Evolutionary conservation across 805 yeast genomes (phyloP).

Genomic region (Zygotorulaspora florentina): DNA sequence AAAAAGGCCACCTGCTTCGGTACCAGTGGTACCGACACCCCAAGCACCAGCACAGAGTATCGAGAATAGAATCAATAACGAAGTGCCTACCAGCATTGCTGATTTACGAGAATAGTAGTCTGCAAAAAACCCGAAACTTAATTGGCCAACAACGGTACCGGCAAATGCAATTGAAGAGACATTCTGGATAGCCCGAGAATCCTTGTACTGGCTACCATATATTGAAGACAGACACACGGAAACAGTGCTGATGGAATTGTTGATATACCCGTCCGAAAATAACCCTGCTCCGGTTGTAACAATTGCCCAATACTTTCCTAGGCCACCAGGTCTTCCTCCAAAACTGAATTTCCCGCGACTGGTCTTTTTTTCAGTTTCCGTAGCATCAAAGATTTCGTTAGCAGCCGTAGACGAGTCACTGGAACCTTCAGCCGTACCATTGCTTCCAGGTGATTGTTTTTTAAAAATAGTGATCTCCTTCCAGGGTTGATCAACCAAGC

Average conservation of each 20-base stretch:
- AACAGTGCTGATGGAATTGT: conserved; percentile 77
- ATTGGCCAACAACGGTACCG: conserved; percentile 87
- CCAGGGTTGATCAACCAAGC: conserved; percentile 41
- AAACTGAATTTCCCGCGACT: conserved; percentile 3
- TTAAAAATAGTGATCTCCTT: conserved; percentile 43
- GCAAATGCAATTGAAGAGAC: conserved; percentile 86
- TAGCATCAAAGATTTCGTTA: neutral
- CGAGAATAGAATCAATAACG: conserved; percentile 70
- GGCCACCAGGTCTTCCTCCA: conserved; percentile 8
- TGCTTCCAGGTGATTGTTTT: conserved; percentile 6
- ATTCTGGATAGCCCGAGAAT: conserved; percentile 69
- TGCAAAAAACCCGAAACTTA: conserved; percentile 72
- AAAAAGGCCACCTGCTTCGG: conserved; percentile 65
- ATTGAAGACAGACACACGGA: conserved; percentile 61
- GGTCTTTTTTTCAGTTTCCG: neutral
- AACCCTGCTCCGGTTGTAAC: conserved; percentile 88
- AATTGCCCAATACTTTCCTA: conserved; percentile 55
- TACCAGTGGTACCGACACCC: conserved; percentile 60
- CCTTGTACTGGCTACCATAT: conserved; percentile 59
- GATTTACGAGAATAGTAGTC: conserved; percentile 76
- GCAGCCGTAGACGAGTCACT: neutral
- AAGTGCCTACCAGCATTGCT: conserved; percentile 79
- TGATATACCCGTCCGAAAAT: conserved; percentile 90
- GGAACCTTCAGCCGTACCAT: conserved; percentile 16
- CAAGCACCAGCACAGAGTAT: conserved; percentile 80